Evolutionary conservation across 768 basidiomycete species (phyloP), one percentile per base, ranked within the genome.

Genomic region (Lentinula sp.): DNA sequence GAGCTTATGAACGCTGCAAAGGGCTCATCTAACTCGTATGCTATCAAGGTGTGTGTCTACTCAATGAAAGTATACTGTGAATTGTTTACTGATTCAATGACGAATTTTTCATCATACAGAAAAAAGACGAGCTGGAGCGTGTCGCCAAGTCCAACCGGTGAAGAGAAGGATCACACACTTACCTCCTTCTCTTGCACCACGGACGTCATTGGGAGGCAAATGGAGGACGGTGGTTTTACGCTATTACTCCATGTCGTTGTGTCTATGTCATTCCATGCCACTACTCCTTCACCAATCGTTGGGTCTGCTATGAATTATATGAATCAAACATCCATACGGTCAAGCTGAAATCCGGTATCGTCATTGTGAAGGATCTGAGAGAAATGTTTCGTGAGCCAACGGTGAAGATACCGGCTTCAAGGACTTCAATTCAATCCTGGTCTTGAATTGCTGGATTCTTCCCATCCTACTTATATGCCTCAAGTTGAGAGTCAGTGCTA

Each of bases 61-160:
- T 32, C 39, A 34, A 18, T 39, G 15, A 52, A 23, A 16, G 51
- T 32, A 31, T 10, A 56, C 37, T 35, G 18, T 35, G 39, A 39
- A 32, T 11, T 18, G 18, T 42, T 32, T 34, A 9, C 37, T 55
- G 31, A 56, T 45, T 57, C 49, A 34, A 37, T 56, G 5, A 48
- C 43, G 45, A 48, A 39, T 62, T 51, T 23, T 48, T 11, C 21
- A 21, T 48, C 46, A 48, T 45, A 69, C 71, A 92, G 93, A 95
- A 95, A 92, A 97, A 95, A 83, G 95, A 98, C 77, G 96, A 99
- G 78, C 87, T 99, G 66, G 96, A 99, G 84, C 95, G 96, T 84
- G 97, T 99, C 61, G 97, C 97, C 82, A 98, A 98, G 83, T 97
- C 95, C 78, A 99, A 99, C 83, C 93, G 96, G 86, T 99, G 86